A percentile compares a stretch with the other conserved stretches of the same genome.
These are phyloP conservation scores for Dryadomyces quercus-mongolicae DNA, from an alignment of 2,329 filamentous ascomycete genomes.

Conservation along the genomic window DNA sequence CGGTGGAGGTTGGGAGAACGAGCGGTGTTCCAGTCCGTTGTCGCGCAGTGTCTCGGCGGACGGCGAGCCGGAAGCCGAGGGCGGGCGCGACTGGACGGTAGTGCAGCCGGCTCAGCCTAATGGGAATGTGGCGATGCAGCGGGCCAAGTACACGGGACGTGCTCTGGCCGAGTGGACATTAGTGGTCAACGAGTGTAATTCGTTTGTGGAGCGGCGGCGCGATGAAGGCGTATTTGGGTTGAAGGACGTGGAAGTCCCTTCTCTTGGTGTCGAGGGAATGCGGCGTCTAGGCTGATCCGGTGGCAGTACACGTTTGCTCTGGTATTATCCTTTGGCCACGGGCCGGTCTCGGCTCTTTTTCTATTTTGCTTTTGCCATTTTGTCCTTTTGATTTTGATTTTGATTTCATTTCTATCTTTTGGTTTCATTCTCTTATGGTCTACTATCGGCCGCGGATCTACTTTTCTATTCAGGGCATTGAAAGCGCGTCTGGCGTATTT, in stretches of 20 bases:
- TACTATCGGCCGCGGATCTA: no score
- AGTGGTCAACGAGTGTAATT: slow-evolving; percentile 67
- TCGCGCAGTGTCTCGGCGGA: not conserved
- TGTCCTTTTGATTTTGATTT: no score
- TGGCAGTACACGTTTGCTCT: no score
- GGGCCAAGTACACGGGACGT: slow-evolving; percentile 53
- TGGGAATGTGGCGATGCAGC: slow-evolving; percentile 28
- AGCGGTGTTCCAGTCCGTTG: not conserved
- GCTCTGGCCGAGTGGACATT: slow-evolving; percentile 69
- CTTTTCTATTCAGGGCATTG: not conserved
- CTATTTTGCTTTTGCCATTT: not conserved
- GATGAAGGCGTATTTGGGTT: slow-evolving; percentile 59
- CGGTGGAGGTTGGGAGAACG: slow-evolving; percentile 2
- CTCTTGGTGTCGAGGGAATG: slow-evolving; percentile 51
- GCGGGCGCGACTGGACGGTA: slow-evolving; percentile 15
- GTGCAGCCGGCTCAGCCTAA: slow-evolving; percentile 33
- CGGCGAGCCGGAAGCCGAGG: slow-evolving; percentile 10
- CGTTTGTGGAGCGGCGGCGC: slow-evolving; percentile 64
- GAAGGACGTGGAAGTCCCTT: slow-evolving; percentile 57
- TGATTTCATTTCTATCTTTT: not conserved
- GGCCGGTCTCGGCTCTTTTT: not conserved
- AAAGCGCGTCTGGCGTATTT: no score
- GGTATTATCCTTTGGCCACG: no score
- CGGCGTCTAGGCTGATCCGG: slow-evolving; percentile 9
- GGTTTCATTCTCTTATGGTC: no score